A percentile compares a stretch with the other conserved stretches of the same genome.
These are phyloP conservation scores for Infundibulicybe gibba DNA, from an alignment of 768 basidiomycete genomes.

Conservation along the genomic window DNA sequence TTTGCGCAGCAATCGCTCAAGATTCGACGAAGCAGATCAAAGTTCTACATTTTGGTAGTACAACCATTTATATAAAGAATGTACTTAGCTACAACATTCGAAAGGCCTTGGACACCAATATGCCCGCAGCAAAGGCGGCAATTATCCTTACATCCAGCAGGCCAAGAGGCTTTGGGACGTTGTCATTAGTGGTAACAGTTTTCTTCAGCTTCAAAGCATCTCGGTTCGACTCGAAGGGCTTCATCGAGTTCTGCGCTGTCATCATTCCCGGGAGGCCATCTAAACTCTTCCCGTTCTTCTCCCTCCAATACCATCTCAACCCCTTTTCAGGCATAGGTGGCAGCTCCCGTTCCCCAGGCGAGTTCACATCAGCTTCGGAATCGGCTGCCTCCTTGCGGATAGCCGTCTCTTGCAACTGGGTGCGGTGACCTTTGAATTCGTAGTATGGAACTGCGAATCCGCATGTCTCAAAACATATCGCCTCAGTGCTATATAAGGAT, in stretches of 20 bases:
- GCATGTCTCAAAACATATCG: conserved; percentile 42
- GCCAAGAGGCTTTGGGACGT: background rate
- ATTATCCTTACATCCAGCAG: background rate
- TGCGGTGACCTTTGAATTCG: conserved; percentile 44
- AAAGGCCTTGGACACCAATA: background rate
- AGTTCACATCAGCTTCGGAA: conserved; percentile 13
- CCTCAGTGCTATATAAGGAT: background rate
- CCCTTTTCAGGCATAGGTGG: conserved; percentile 24
- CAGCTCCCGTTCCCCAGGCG: too few species aligned
- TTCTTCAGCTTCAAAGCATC: background rate
- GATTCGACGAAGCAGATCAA: too few species aligned
- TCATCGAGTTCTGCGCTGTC: conserved; percentile 17
- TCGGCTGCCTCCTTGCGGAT: conserved; percentile 34
- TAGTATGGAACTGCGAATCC: conserved; percentile 57
- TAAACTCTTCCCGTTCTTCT: conserved; percentile 39
- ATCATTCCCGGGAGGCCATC: conserved; percentile 48
- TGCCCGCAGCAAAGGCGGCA: background rate
- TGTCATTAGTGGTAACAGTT: background rate
- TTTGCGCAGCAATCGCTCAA: too few species aligned
- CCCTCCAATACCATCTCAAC: conserved; percentile 47
- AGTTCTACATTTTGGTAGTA: too few species aligned
- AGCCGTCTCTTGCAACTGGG: conserved; percentile 35
- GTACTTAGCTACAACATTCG: too few species aligned
- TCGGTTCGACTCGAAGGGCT: conserved; percentile 11
- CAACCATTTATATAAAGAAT: too few species aligned